These are phyloP conservation scores for Begonia fuchsioides DNA, from an alignment of 306 rosid genomes.

Conservation along the genomic window DNA sequence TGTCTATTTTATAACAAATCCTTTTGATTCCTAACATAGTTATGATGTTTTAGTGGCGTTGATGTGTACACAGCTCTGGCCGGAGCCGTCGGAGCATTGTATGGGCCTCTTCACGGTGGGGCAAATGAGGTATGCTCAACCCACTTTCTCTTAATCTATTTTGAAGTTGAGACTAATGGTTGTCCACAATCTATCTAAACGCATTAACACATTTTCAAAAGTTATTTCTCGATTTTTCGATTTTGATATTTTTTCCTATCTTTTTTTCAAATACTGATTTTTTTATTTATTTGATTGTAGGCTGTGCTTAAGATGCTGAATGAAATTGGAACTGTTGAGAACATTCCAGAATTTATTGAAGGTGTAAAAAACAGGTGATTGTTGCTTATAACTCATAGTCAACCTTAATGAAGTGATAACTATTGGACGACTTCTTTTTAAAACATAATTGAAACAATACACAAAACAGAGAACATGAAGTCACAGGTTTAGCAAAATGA, in stretches of 20 bases:
- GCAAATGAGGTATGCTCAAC: slow-evolving; percentile 60
- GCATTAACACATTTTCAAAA: no score
- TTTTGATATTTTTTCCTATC: not conserved
- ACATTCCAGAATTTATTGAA: slow-evolving; percentile 75
- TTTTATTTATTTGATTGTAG: not conserved
- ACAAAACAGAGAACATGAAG: no score
- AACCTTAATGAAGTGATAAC: no score
- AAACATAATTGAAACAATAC: no score
- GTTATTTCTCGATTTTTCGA: no score
- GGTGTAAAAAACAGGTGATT: slow-evolving; percentile 75
- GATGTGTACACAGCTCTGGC: slow-evolving; percentile 83
- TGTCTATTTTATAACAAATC: no score
- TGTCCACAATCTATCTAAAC: no score
- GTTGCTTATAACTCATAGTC: not conserved
- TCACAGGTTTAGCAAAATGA: no score
- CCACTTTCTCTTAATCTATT: not conserved
- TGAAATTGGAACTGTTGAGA: slow-evolving; percentile 75
- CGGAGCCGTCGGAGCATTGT: slow-evolving; percentile 79
- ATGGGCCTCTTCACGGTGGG: slow-evolving; percentile 91
- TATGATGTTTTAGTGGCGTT: slow-evolving; percentile 51
- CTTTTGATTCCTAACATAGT: no score
- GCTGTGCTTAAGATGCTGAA: slow-evolving; percentile 55
- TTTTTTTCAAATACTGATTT: not conserved
- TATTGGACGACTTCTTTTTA: no score
- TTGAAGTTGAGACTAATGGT: no score